These are phyloP conservation scores for Metarhizium humberi DNA, from an alignment of 2,329 filamentous ascomycete genomes.

Conservation along the genomic window DNA sequence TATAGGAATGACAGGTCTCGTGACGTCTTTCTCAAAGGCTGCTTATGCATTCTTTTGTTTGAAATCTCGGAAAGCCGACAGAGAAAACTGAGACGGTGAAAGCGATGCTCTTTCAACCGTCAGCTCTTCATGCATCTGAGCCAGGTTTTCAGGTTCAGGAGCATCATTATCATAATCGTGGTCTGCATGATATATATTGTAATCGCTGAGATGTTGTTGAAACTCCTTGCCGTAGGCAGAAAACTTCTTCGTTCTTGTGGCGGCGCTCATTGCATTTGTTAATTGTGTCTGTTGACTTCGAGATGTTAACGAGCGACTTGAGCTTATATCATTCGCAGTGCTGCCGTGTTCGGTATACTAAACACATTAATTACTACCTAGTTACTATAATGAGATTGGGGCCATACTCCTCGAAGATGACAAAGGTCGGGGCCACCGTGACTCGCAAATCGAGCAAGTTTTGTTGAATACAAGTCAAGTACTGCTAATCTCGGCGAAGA, in stretches of 20 bases:
- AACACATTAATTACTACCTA: not conserved
- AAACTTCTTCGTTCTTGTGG: not conserved
- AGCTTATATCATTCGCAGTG: not conserved
- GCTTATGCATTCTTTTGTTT: conserved; percentile 15
- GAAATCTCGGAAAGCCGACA: conserved; percentile 20
- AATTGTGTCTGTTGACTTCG: not conserved
- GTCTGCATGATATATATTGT: conserved; percentile 1
- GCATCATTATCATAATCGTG: not conserved
- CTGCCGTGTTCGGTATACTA: not conserved
- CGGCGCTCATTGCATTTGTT: not conserved
- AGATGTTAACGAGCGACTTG: not conserved
- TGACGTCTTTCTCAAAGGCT: conserved; percentile 25
- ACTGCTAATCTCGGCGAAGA: too few relatives aligned
- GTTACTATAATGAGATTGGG: conserved; percentile 9
- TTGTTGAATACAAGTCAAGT: not conserved
- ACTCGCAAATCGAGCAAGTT: not conserved
- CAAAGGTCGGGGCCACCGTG: conserved; percentile 1
- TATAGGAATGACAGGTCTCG: conserved; percentile 18
- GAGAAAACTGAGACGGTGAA: conserved; percentile 14
- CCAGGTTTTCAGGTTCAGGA: not conserved
- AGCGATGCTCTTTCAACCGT: not conserved
- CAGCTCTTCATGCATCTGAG: too few relatives aligned
- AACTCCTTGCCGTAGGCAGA: conserved; percentile 1
- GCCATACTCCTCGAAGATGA: conserved; percentile 11
- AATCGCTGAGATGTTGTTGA: not conserved